These are phyloP conservation scores for Hortaea werneckii DNA, from an alignment of 2,329 filamentous ascomycete species.

Conservation along the genomic window DNA sequence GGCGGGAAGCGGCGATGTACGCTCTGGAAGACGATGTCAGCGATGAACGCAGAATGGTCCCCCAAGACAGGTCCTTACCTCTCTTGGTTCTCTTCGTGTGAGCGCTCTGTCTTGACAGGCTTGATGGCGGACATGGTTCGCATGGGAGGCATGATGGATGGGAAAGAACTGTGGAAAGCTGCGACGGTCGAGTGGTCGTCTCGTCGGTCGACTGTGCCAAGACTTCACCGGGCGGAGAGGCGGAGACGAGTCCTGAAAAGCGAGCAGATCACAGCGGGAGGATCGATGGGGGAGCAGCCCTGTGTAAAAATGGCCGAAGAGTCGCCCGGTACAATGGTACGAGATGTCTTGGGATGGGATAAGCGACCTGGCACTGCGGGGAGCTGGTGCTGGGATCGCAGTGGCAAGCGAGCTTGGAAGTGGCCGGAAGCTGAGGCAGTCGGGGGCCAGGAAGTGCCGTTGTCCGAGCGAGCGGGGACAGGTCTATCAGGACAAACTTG, in stretches of 20 bases:
- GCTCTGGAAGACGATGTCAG: constrained; percentile 44
- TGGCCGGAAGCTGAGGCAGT: too few species aligned
- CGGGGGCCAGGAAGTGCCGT: background rate
- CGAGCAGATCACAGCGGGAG: background rate
- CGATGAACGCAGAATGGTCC: background rate
- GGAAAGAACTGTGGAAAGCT: background rate
- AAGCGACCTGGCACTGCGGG: too few species aligned
- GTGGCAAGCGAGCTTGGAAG: too few species aligned
- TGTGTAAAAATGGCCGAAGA: too few species aligned
- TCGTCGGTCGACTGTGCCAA: too few species aligned
- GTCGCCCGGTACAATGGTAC: too few species aligned
- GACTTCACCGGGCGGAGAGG: too few species aligned
- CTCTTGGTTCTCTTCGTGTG: constrained; percentile 71
- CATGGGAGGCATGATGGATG: constrained; percentile 5
- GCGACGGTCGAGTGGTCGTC: too few species aligned
- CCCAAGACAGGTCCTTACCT: constrained; percentile 30
- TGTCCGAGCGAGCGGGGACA: background rate
- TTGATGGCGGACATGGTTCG: constrained; percentile 7
- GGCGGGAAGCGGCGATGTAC: constrained; percentile 81
- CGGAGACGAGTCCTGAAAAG: background rate
- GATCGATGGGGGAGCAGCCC: too few species aligned
- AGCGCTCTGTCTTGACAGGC: constrained; percentile 11
- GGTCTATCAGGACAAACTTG: constrained; percentile 1
- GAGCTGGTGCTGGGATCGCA: too few species aligned
- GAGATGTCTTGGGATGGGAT: too few species aligned